phyloP scores from a whole-genome alignment of 1,139 yeast species.

The Eremothecium coryli region DNA sequence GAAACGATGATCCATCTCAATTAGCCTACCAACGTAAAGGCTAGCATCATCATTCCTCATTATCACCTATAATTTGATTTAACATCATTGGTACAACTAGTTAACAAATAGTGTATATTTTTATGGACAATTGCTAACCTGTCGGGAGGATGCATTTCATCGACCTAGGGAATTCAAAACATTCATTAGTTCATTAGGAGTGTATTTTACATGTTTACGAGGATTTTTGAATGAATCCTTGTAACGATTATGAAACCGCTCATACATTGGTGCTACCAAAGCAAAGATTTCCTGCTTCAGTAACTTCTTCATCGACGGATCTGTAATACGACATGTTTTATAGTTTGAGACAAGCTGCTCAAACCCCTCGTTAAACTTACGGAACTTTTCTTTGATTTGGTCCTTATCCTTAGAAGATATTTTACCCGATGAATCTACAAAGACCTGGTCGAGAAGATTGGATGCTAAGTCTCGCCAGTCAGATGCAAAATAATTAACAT shows the following conservation, averaged over 20 bases:
- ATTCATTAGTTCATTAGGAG: conserved; percentile 27
- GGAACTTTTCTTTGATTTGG: conserved; percentile 75
- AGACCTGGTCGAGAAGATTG: conserved; percentile 61
- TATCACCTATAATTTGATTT: too few species aligned
- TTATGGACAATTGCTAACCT: too few species aligned
- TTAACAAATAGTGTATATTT: too few species aligned
- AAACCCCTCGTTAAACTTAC: conserved; percentile 70
- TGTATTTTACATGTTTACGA: conserved; percentile 36
- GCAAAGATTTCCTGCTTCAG: conserved; percentile 32
- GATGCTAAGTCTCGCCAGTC: conserved; percentile 82
- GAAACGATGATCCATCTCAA: too few species aligned
- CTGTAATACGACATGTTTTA: conserved; percentile 56
- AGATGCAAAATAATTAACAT: conserved; percentile 63
- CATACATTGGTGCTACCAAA: conserved; percentile 72
- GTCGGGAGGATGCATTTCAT: too few species aligned
- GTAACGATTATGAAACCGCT: conserved; percentile 51
- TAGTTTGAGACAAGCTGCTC: conserved; percentile 63
- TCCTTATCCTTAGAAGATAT: conserved; percentile 67
- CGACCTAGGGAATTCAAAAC: conserved; percentile 26
- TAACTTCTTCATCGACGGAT: conserved; percentile 47
- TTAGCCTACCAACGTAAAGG: too few species aligned
- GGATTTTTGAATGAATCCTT: conserved; percentile 30
- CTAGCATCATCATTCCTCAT: too few species aligned
- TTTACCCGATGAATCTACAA: conserved; percentile 40
- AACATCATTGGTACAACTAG: too few species aligned